phyloP scores from a whole-genome alignment of 2,329 filamentous ascomycete species.

The Apiospora hydei region DNA sequence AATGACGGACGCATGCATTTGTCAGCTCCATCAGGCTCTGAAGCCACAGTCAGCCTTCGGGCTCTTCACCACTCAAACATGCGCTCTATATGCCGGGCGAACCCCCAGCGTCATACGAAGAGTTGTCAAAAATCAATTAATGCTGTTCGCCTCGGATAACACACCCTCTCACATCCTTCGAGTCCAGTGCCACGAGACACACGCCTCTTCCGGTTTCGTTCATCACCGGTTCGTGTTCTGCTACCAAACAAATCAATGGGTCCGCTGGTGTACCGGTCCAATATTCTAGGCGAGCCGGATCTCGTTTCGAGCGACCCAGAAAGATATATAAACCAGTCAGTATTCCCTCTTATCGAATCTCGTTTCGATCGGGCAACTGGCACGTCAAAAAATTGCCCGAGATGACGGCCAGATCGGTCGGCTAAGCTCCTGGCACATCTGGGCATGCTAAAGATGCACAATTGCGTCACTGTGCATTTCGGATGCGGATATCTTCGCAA shows the following conservation, averaged over 20 bases:
- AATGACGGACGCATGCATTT: neutral
- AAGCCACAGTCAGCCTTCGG: neutral
- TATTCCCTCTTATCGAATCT: neutral
- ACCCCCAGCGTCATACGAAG: neutral
- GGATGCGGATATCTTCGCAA: neutral
- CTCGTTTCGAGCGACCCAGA: neutral
- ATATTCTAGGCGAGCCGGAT: neutral
- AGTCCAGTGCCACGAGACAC: neutral
- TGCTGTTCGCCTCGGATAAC: neutral
- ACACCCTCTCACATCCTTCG: neutral
- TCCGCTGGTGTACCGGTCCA: neutral
- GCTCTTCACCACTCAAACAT: neutral
- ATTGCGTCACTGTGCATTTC: conserved; percentile 11
- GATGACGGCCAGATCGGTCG: neutral
- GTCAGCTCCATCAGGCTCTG: neutral
- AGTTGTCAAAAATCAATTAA: neutral
- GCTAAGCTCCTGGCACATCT: neutral
- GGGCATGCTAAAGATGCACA: neutral
- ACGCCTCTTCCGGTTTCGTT: neutral
- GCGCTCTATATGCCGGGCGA: neutral
- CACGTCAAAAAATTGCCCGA: neutral
- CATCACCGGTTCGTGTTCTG: neutral
- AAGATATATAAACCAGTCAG: neutral
- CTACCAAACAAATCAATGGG: neutral
- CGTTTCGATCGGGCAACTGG: conserved; percentile 8